Conservation (phyloP, 1,284 basidiomycete species). For the Ustilago bromivora region DNA sequence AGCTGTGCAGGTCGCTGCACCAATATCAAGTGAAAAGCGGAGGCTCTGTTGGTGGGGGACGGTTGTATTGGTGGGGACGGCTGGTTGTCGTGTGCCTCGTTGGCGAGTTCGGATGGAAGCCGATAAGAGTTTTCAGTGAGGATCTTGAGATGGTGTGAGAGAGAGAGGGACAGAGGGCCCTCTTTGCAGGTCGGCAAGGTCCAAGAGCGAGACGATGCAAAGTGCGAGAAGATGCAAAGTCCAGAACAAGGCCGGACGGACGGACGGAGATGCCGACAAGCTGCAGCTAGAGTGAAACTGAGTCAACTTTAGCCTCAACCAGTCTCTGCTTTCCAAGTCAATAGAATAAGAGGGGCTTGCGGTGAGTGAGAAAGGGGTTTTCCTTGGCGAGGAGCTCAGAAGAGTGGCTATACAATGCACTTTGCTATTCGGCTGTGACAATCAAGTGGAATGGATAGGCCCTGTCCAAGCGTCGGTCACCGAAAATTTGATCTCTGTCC, state of each 20-base stretch:
- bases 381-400: not conserved
- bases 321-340: not conserved
- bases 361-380: slow-evolving; percentile 14
- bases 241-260: slow-evolving; percentile 13
- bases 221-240: slow-evolving; percentile 5
- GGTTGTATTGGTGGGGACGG: not conserved
- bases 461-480: slow-evolving; percentile 1
- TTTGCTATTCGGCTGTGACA: slow-evolving; percentile 1
- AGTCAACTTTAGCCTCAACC: not conserved
- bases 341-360: slow-evolving; percentile 3
- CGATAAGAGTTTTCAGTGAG: not conserved
- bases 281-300: slow-evolving; percentile 6
- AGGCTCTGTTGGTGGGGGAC: slow-evolving; percentile 21
- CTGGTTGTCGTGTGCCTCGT: not conserved
- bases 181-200: slow-evolving; percentile 15
- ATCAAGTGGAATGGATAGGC: not conserved
- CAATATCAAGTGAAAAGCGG: slow-evolving; percentile 37
- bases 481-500: not conserved
- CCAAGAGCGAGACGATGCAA: slow-evolving; percentile 10
- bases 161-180: slow-evolving; percentile 2
- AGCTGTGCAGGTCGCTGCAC: slow-evolving; percentile 27
- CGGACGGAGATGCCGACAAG: slow-evolving; percentile 18
- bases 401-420: not conserved
- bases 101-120: slow-evolving; percentile 1
- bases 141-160: slow-evolving; percentile 7